Conservation (phyloP, 192 early-diverging fungal species). For the Coemansia sp. region DNA sequence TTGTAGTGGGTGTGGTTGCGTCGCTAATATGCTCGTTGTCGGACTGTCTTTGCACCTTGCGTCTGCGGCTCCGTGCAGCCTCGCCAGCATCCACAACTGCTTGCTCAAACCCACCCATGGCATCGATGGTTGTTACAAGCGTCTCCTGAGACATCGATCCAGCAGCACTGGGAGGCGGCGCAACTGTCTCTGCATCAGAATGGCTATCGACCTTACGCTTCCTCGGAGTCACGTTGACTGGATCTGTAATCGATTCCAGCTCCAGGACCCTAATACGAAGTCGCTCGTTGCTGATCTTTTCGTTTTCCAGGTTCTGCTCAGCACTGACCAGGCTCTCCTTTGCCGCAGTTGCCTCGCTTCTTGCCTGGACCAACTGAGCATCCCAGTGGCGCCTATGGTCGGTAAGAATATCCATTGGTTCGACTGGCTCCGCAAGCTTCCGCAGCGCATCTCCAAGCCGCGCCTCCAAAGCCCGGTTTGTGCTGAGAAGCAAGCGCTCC, state of each 20-base stretch:
- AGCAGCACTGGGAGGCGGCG: background rate
- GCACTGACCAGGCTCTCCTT: background rate
- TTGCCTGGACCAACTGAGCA: conserved; percentile 21
- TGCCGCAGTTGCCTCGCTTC: background rate
- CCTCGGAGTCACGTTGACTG: conserved; percentile 11
- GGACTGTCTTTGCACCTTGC: background rate
- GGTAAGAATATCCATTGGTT: conserved; percentile 5
- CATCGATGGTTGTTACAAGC: background rate
- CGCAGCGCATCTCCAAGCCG: conserved; percentile 17
- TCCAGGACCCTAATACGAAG: conserved; percentile 12
- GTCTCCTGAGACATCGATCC: background rate
- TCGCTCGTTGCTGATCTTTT: background rate
- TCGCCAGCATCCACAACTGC: conserved; percentile 24
- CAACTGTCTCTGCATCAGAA: background rate
- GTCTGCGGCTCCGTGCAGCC: conserved; percentile 23
- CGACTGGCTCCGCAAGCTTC: conserved; percentile 5
- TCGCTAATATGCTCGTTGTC: background rate
- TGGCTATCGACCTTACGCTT: conserved; percentile 14
- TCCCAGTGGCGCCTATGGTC: conserved; percentile 15
- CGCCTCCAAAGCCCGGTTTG: conserved; percentile 24
- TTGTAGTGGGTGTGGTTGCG: background rate
- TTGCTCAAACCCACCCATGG: background rate
- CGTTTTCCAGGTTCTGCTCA: conserved; percentile 8
- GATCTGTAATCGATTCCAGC: background rate
- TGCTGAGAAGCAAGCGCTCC: conserved; percentile 24